phyloP scores from a whole-genome alignment of 208 protist genomes.

The Herpetomonas samuelpessoai region DNA sequence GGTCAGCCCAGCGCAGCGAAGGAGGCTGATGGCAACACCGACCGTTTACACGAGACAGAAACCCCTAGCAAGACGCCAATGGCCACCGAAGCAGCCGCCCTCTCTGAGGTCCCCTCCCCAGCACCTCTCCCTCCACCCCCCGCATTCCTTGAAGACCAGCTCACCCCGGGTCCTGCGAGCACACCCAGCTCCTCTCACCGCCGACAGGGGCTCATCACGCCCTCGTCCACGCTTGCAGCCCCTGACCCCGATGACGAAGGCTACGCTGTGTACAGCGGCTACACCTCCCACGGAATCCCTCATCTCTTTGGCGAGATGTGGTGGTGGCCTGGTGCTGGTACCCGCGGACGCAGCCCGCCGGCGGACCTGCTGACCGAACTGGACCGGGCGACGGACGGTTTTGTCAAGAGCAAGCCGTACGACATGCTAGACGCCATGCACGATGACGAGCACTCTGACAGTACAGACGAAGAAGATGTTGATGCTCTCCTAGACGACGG shows the following conservation, averaged over 20 bases:
- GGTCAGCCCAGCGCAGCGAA: no score
- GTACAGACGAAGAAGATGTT: background rate
- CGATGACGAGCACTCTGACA: background rate
- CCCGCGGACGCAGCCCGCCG: slow-evolving; percentile 6
- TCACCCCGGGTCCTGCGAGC: background rate
- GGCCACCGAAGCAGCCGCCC: background rate
- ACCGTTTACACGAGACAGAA: background rate
- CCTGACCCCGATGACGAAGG: slow-evolving; percentile 1
- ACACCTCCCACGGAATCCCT: slow-evolving; percentile 54
- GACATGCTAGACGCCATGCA: background rate
- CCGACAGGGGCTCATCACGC: no score
- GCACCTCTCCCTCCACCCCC: background rate
- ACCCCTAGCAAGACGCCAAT: background rate
- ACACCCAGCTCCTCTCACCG: no score
- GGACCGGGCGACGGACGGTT: no score
- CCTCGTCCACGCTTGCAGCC: background rate
- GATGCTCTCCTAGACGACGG: no score
- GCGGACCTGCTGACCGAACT: no score
- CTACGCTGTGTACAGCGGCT: slow-evolving; percentile 73
- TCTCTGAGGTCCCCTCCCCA: background rate
- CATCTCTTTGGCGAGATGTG: slow-evolving; percentile 83
- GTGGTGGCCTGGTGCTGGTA: slow-evolving; percentile 36
- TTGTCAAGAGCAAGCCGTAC: background rate
- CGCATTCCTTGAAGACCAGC: background rate
- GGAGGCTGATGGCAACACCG: slow-evolving; percentile 3